Conservation (phyloP, 805 yeast species). For the Pichia membranifaciens region DNA sequence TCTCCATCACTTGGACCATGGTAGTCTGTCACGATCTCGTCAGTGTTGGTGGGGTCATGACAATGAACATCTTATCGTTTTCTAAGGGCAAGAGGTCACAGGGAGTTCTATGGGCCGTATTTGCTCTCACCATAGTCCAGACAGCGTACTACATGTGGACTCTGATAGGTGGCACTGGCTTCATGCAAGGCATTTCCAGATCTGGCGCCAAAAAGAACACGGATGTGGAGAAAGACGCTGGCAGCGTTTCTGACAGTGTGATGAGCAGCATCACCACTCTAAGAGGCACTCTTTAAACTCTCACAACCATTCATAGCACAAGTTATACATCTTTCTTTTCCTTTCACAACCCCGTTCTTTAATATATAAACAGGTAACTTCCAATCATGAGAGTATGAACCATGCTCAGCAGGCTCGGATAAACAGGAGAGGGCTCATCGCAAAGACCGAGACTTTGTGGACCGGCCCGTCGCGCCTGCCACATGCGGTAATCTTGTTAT, state of each 20-base stretch:
- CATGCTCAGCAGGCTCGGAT: no score
- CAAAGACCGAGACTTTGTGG: background rate
- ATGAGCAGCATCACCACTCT: constrained; percentile 16
- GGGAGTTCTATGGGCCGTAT: constrained; percentile 12
- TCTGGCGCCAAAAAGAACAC: background rate
- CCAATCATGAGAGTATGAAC: no score
- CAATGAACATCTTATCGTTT: constrained; percentile 14
- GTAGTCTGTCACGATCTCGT: constrained; percentile 8
- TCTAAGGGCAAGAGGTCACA: constrained; percentile 6
- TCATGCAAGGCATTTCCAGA: background rate
- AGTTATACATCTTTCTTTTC: background rate
- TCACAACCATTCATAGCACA: no score
- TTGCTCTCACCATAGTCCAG: constrained; percentile 10
- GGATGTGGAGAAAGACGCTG: constrained; percentile 11
- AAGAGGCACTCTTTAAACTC: constrained; percentile 13
- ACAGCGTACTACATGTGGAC: constrained; percentile 4
- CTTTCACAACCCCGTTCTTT: no score
- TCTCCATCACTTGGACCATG: constrained; percentile 13
- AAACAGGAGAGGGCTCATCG: constrained; percentile 34
- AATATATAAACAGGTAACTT: no score
- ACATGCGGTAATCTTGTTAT: background rate
- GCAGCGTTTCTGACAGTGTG: constrained; percentile 10
- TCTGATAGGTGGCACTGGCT: background rate
- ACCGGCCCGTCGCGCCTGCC: constrained; percentile 1
- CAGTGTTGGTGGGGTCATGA: constrained; percentile 8